Conservation (phyloP, 2,329 filamentous ascomycete genomes). For the Escovopsis sp. region DNA sequence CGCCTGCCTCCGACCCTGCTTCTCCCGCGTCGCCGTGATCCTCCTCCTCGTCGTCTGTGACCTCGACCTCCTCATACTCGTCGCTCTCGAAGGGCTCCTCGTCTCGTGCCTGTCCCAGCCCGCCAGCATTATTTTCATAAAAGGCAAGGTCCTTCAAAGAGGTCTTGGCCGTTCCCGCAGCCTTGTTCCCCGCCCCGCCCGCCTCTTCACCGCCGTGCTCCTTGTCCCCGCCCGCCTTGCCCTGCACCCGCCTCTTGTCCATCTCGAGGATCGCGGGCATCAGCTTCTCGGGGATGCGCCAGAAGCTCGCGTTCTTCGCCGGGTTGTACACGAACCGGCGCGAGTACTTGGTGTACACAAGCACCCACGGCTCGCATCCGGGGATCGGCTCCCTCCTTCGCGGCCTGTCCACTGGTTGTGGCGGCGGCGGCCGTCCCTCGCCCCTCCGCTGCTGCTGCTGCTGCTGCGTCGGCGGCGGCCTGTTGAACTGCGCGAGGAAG, state of each 20-base stretch:
- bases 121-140: neutral
- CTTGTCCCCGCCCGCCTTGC: constrained; percentile 27
- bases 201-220: constrained; percentile 15
- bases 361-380: constrained; percentile 69
- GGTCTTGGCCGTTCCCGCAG: neutral
- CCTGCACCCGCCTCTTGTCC: constrained; percentile 56
- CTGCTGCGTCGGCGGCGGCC: constrained; percentile 16
- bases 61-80: constrained; percentile 60
- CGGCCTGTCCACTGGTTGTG: constrained; percentile 65
- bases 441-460: too few species aligned
- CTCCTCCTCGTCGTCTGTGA: constrained; percentile 42
- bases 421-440: constrained; percentile 30
- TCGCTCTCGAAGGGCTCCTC: constrained; percentile 38
- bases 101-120: constrained; percentile 3
- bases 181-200: neutral
- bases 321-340: constrained; percentile 84
- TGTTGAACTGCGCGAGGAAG: constrained; percentile 41
- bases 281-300: constrained; percentile 83
- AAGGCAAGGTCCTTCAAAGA: constrained; percentile 1
- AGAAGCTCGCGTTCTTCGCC: constrained; percentile 76
- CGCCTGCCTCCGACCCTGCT: constrained; percentile 4
- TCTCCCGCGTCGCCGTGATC: too few species aligned
- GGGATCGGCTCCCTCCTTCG: constrained; percentile 68
- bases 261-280: constrained; percentile 61
- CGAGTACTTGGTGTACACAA: constrained; percentile 86